A percentile compares a stretch with the other conserved stretches of the same genome.
Evolutionary conservation across 192 early-diverging fungal genomes (phyloP).

Genomic region (Rhizoclosmatium globosum): DNA sequence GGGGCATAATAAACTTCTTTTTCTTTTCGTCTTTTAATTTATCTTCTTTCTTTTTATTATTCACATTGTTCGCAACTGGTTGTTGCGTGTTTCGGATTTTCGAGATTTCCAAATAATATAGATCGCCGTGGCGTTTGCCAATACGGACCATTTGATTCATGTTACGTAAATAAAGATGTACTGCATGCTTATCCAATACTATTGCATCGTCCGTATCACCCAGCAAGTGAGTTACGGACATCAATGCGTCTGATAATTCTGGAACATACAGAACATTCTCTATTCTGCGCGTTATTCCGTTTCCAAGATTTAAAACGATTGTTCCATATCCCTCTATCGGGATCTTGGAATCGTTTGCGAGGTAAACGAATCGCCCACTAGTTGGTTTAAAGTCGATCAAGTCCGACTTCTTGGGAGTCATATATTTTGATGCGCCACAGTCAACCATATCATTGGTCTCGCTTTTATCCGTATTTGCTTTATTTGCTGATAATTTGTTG

Average conservation of each 20-base stretch:
- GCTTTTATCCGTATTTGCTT: neutral
- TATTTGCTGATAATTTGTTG: neutral
- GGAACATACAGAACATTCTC: slow-evolving; percentile 3
- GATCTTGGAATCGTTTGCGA: neutral
- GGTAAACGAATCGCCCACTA: neutral
- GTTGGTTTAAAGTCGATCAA: slow-evolving; percentile 1
- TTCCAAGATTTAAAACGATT: neutral
- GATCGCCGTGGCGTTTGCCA: neutral
- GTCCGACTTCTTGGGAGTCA: neutral
- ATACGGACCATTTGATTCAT: slow-evolving; percentile 2
- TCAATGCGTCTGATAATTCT: neutral
- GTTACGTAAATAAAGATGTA: neutral
- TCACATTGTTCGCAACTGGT: neutral
- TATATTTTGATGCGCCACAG: slow-evolving; percentile 9
- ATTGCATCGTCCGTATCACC: neutral
- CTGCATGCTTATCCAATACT: neutral
- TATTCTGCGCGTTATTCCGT: neutral
- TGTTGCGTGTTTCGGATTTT: neutral
- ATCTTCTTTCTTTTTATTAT: neutral
- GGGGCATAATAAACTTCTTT: slow-evolving; percentile 13
- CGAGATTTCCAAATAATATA: neutral
- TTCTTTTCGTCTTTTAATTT: neutral
- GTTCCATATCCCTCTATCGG: slow-evolving; percentile 4
- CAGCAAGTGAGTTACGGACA: slow-evolving; percentile 3
- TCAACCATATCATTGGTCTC: slow-evolving; percentile 8